Evolutionary conservation across 305 asterid genomes (phyloP), one percentile per base, ranked within the genome.

Genomic region (Solanum hybrid): DNA sequence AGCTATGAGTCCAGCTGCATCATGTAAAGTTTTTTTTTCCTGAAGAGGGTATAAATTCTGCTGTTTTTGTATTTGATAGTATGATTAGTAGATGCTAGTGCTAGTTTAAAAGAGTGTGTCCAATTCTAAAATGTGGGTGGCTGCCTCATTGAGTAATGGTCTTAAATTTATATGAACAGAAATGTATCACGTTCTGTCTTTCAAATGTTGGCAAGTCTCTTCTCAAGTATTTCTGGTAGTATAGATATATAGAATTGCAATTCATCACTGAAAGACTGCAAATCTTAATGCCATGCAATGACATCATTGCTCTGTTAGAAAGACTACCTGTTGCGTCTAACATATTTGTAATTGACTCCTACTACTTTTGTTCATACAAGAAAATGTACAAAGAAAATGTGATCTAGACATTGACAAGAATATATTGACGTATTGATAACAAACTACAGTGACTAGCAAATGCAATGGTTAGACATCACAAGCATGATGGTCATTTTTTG

Each of bases 121-220:
- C 73, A 46, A 9, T 83, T 83, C 40, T 34, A 91, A 46, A 96
- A 93, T 34, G 95, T 98, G 96, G 8, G 98, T 87, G 98, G 97
- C 24, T 40, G 36, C 87, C 16, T 13, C 86, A 39, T 81, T 81
- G 86, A 80, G 86, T 39, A 80, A 39, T 24, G 86, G 67, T 1
- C 24, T 80, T 26, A 81, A 81, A n/a, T 78, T 37, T 11, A 12
- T 40, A 37, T 6, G 64, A 80, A 80, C 86, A 37, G 12, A 81
- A 16, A 39, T 81, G 67, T 79, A 28, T 37, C 86, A n/a, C 12
- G 34, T 40, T 28, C 37, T 9, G 24, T 8, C 24, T 40, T 40
- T 40, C 87, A 82, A 82, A 40, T 40, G 71, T 16, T 83, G 87
- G 39, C 18, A 29, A 46, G 87, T 83, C 73, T 83, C 73, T 46